Evolutionary conservation across 208 protist species (phyloP).

Genomic region (Trypanosoma congolense): DNA sequence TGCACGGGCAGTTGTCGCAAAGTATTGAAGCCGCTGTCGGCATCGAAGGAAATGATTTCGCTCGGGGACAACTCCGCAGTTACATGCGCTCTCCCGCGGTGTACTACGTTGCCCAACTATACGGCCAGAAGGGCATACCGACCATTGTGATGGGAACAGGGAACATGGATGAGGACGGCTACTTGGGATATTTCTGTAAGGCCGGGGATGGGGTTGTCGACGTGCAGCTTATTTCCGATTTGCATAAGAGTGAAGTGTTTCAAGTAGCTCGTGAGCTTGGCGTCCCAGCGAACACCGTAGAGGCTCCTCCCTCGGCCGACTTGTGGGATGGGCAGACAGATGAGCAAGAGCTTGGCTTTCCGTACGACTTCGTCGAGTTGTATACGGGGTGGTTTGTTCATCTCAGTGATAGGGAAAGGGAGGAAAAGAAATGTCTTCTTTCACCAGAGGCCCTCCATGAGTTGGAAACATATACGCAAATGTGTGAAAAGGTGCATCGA

Average conservation of each 20-base stretch:
- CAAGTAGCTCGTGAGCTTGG: conserved; percentile 68
- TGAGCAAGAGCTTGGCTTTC: conserved; percentile 94
- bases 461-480: conserved; percentile 62
- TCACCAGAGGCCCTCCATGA: conserved; percentile 50
- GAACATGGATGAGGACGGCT: conserved; percentile 96
- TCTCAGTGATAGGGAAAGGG: conserved; percentile 47
- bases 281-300: conserved; percentile 78
- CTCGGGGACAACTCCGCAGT: conserved; percentile 89
- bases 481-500: conserved; percentile 80
- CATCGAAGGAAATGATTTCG: conserved; percentile 82
- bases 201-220: conserved; percentile 95
- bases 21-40: conserved; percentile 64
- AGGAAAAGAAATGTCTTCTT: conserved; percentile 39
- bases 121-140: conserved; percentile 77
- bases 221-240: conserved; percentile 93
- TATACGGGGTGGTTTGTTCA: conserved; percentile 85
- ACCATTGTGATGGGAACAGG: conserved; percentile 95
- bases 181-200: conserved; percentile 96
- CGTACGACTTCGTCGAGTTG: conserved; percentile 96
- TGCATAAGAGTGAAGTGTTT: conserved; percentile 95
- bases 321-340: conserved; percentile 95
- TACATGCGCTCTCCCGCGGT: conserved; percentile 93
- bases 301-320: conserved; percentile 90
- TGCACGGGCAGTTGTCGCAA: conserved; percentile 71
- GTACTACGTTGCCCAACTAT: conserved; percentile 94